A percentile compares a stretch with the other conserved stretches of the same genome.
phyloP scores from a whole-genome alignment of 2,329 filamentous ascomycete species.

The Grosmannia serpens region DNA sequence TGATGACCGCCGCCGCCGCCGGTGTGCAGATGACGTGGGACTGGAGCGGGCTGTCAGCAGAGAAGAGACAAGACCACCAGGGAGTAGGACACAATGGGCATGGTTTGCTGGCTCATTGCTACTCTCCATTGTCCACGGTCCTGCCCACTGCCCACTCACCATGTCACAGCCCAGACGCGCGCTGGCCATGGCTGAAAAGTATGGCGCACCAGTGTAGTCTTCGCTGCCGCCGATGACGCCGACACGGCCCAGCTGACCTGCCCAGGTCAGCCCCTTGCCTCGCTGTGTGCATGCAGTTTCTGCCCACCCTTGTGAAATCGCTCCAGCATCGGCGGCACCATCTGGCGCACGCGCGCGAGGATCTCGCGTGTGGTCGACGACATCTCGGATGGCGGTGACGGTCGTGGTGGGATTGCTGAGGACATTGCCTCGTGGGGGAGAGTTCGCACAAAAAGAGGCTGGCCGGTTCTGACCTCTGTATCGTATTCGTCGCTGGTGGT shows the following conservation, averaged over 20 bases:
- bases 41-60: conserved; percentile 27
- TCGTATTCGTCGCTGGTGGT: too few species aligned
- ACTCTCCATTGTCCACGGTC: too few species aligned
- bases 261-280: conserved; percentile 4
- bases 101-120: too few species aligned
- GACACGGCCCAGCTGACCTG: conserved; percentile 83
- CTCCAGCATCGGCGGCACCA: conserved; percentile 90
- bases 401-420: not conserved
- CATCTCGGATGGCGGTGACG: conserved; percentile 32
- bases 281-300: not conserved
- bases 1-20: conserved; percentile 77
- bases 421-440: not conserved
- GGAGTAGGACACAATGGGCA: not conserved
- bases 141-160: conserved; percentile 35
- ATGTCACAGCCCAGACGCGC: conserved; percentile 83
- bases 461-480: not conserved
- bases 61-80: not conserved
- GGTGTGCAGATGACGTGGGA: conserved; percentile 94
- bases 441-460: not conserved
- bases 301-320: conserved; percentile 84
- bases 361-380: conserved; percentile 62
- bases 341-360: conserved; percentile 69
- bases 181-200: conserved; percentile 96
- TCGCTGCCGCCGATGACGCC: conserved; percentile 91
- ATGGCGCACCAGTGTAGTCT: conserved; percentile 94